Percentiles rank a stretch among this genome's conserved stretches.
phyloP scores from a whole-genome alignment of 176 grass and related monocot genomes.

The Triticum timopheevii region DNA sequence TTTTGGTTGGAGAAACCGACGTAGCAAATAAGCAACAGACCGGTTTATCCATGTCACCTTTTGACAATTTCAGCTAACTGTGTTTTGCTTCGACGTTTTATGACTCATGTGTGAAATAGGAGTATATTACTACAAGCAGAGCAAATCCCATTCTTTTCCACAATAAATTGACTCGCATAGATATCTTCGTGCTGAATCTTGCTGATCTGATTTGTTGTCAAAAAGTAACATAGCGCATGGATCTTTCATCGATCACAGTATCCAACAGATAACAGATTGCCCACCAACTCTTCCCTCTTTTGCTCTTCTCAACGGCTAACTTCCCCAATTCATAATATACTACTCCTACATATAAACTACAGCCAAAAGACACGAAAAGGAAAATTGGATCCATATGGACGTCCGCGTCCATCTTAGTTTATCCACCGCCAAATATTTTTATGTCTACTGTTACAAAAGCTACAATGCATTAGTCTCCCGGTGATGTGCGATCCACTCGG shows the following conservation, averaged over 20 bases:
- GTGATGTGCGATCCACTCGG: conserved; percentile 13
- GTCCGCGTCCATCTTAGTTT: neutral
- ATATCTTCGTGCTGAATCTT: neutral
- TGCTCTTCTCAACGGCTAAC: conserved; percentile 26
- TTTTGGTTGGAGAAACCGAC: too few species aligned
- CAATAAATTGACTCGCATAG: neutral
- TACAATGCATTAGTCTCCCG: conserved; percentile 14
- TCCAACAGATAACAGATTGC: neutral
- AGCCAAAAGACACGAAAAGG: neutral
- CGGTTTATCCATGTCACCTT: neutral
- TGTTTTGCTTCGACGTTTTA: neutral
- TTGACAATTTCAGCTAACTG: neutral
- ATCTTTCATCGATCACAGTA: neutral
- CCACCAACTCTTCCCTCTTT: conserved; percentile 30
- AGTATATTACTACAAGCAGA: neutral
- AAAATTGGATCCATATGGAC: conserved; percentile 15
- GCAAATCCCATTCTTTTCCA: neutral
- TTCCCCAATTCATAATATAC: neutral
- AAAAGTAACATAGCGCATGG: neutral
- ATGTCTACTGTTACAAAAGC: conserved; percentile 14
- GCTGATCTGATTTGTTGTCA: neutral
- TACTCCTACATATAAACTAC: conserved; percentile 13
- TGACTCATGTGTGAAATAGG: neutral
- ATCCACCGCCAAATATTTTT: conserved; percentile 28
- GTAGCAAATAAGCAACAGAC: too few species aligned